A percentile compares a stretch with the other conserved stretches of the same genome.
Conservation (phyloP, 177 flowering plant species). For the Tripterygium wilfordii region DNA sequence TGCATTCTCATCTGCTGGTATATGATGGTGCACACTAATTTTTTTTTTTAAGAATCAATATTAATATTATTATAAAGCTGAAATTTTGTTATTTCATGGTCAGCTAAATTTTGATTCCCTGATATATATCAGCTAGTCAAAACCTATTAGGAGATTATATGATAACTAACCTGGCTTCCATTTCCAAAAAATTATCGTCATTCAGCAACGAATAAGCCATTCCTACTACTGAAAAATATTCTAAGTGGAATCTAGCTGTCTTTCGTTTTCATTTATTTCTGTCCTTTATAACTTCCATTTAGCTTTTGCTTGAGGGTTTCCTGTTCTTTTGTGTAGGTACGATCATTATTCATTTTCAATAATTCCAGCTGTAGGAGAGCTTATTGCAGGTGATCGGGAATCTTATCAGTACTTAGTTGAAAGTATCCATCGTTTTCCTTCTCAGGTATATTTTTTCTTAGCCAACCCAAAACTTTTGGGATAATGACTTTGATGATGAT, state of each 20-base stretch:
- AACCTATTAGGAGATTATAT: too few relatives aligned
- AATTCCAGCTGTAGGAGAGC: constrained; percentile 84
- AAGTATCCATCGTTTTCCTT: constrained; percentile 85
- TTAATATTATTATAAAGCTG: too few relatives aligned
- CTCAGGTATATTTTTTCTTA: too few relatives aligned
- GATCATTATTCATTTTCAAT: constrained; percentile 85
- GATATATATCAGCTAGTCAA: too few relatives aligned
- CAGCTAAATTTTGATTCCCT: too few relatives aligned
- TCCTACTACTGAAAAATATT: too few relatives aligned
- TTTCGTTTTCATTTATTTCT: not conserved
- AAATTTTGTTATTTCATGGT: too few relatives aligned
- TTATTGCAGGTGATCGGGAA: constrained; percentile 83
- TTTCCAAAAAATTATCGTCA: too few relatives aligned
- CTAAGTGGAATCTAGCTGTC: not conserved
- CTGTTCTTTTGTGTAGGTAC: constrained; percentile 43
- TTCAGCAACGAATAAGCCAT: too few relatives aligned
- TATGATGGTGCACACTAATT: not conserved
- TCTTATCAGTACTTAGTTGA: constrained; percentile 95
- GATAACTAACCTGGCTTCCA: too few relatives aligned
- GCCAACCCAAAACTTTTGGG: too few relatives aligned
- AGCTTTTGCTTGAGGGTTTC: not conserved
- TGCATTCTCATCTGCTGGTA: not conserved
- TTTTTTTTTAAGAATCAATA: not conserved
- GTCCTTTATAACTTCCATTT: not conserved
- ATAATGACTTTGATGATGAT: too few relatives aligned